phyloP scores from a whole-genome alignment of 2,329 filamentous ascomycete species.

The Penicillium sp. region DNA sequence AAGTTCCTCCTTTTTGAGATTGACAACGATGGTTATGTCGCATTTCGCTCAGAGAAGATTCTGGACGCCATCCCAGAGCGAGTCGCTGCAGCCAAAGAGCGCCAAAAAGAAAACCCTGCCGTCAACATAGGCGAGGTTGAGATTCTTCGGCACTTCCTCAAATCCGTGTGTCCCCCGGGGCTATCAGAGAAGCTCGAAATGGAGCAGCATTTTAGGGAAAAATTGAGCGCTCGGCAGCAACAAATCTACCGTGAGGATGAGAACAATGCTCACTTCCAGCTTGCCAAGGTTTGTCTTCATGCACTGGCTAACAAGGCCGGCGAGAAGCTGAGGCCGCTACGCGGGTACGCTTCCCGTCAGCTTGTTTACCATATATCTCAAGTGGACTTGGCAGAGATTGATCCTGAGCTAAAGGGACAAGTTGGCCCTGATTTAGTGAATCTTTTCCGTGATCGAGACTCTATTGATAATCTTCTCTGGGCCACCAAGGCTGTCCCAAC shows the following conservation, averaged over 20 bases:
- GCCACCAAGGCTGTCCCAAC: neutral
- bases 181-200: conserved; percentile 27
- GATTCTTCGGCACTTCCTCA: conserved; percentile 27
- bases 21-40: conserved; percentile 20
- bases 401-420: conserved; percentile 1
- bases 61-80: conserved; percentile 10
- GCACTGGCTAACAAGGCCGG: conserved; percentile 12
- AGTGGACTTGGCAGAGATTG: conserved; percentile 4
- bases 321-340: neutral
- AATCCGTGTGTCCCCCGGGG: conserved; percentile 24
- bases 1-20: conserved; percentile 17
- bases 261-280: conserved; percentile 18
- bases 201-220: conserved; percentile 25
- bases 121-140: conserved; percentile 19
- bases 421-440: neutral
- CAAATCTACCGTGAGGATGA: conserved; percentile 25
- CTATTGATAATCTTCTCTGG: conserved; percentile 3
- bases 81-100: neutral
- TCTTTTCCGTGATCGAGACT: neutral
- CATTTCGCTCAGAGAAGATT: conserved; percentile 21
- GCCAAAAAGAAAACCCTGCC: neutral
- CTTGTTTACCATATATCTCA: neutral
- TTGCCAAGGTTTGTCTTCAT: conserved; percentile 18
- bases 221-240: neutral
- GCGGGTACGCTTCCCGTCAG: neutral